phyloP scores from a whole-genome alignment of 129 eudicot species.

The Calendula officinalis region DNA sequence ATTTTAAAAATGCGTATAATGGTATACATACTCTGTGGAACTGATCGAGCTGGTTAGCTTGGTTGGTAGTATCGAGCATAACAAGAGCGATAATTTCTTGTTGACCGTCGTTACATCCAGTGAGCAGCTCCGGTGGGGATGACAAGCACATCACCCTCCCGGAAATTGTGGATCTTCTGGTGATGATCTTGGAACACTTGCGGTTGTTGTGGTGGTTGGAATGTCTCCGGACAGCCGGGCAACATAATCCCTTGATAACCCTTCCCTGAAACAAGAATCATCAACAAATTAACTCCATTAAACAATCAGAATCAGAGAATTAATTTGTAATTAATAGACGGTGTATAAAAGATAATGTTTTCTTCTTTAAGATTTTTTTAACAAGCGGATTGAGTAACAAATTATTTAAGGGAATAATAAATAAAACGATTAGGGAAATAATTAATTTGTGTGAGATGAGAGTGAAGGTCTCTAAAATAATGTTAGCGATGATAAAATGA shows the following conservation, averaged over 20 bases:
- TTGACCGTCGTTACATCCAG: neutral
- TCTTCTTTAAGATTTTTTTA: too few relatives aligned
- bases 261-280: neutral
- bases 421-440: too few relatives aligned
- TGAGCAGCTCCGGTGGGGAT: neutral
- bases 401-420: too few relatives aligned
- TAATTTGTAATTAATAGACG: too few relatives aligned
- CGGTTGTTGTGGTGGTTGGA: neutral
- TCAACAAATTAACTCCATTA: too few relatives aligned
- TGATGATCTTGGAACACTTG: neutral
- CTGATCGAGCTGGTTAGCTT: neutral
- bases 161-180: neutral
- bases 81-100: neutral
- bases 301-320: too few relatives aligned
- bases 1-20: too few relatives aligned
- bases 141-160: neutral
- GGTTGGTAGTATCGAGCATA: neutral
- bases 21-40: neutral
- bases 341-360: too few relatives aligned
- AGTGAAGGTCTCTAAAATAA: too few relatives aligned
- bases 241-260: neutral
- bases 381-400: too few relatives aligned
- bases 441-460: too few relatives aligned
- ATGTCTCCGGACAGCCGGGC: neutral
- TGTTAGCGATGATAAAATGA: too few relatives aligned